These are phyloP conservation scores for Ophiostoma piceae DNA, from an alignment of 2,329 filamentous ascomycete species.

Conservation along the genomic window DNA sequence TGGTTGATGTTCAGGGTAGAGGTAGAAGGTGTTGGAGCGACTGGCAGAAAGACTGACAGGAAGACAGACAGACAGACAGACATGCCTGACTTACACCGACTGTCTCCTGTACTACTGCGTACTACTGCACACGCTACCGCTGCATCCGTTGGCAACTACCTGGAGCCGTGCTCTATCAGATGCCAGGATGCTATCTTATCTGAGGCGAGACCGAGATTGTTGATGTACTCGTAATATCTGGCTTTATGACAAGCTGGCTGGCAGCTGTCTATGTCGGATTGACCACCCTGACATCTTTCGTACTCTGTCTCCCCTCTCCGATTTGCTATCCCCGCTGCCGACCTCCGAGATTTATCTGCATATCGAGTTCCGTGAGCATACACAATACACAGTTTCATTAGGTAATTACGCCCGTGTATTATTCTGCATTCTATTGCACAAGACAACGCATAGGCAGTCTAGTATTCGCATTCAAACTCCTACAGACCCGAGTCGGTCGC, in stretches of 20 bases:
- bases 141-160: neutral
- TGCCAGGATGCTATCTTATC: neutral
- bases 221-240: no score
- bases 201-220: neutral
- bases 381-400: neutral
- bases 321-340: neutral
- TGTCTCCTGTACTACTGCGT: neutral
- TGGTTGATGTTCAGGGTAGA: no score
- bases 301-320: neutral
- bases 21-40: no score
- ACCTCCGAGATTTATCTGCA: neutral
- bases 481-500: constrained; percentile 8
- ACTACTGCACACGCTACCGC: neutral
- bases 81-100: neutral
- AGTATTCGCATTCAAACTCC: neutral
- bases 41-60: no score
- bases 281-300: no score
- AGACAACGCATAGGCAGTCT: neutral
- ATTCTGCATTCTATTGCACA: neutral
- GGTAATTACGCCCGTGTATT: neutral
- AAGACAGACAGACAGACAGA: neutral
- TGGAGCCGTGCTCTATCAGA: neutral
- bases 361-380: neutral
- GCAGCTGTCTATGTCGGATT: no score
- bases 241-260: neutral